Percentiles rank a stretch among this genome's conserved stretches.
Evolutionary conservation across 2,329 filamentous ascomycete genomes (phyloP).

Genomic region (Fusarium chlamydosporum): DNA sequence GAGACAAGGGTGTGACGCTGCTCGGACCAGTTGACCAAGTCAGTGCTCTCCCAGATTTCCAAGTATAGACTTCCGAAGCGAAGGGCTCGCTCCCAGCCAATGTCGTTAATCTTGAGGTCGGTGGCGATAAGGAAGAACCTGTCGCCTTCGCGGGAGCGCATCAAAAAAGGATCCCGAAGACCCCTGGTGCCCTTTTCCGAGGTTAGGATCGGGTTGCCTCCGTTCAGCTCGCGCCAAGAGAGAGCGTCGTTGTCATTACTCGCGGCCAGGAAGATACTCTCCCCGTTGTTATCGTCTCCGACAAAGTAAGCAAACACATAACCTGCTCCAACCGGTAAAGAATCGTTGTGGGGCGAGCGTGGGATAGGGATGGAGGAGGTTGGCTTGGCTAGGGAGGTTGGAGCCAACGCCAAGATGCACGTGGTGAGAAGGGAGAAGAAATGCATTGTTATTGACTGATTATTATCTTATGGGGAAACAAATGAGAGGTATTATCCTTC

Average conservation of each 20-base stretch:
- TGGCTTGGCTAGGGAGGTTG: conserved; percentile 16
- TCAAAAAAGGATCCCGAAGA: conserved; percentile 22
- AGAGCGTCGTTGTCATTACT: conserved; percentile 11
- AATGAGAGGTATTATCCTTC: background rate
- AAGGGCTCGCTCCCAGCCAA: conserved; percentile 1
- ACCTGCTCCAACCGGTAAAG: background rate
- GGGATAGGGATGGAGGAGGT: background rate
- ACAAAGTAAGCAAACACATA: conserved; percentile 24
- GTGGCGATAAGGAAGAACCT: conserved; percentile 11
- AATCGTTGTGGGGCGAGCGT: conserved; percentile 1
- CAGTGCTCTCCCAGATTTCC: conserved; percentile 66
- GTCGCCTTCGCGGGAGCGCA: conserved; percentile 7
- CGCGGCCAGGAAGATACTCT: conserved; percentile 19
- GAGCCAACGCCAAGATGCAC: conserved; percentile 18
- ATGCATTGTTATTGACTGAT: background rate
- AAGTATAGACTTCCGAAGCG: conserved; percentile 48
- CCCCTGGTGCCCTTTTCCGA: conserved; percentile 2
- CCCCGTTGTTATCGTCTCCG: conserved; percentile 2
- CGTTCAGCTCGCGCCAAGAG: conserved; percentile 10
- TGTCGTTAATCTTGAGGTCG: conserved; percentile 13
- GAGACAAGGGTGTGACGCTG: conserved; percentile 65
- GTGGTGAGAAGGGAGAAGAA: background rate
- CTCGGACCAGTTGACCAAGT: conserved; percentile 64
- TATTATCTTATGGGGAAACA: background rate
- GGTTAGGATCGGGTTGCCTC: conserved; percentile 5